Evolutionary conservation across 108 stramenopile species (phyloP), one percentile per base, ranked within the genome.

Genomic region (Nitzschia sp.): DNA sequence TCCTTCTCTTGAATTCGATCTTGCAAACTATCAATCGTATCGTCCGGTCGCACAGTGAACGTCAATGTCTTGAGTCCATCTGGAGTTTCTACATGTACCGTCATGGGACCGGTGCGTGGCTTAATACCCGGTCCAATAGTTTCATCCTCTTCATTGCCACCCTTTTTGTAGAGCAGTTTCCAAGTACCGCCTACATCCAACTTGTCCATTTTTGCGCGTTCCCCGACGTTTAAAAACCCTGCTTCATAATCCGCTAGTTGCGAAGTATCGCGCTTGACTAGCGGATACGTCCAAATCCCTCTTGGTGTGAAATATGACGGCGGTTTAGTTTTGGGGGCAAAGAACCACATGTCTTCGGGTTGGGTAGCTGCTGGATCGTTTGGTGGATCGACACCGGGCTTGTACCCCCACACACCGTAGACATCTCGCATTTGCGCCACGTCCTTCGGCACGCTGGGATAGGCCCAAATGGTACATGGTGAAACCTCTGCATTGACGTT

Each of bases 151-250:
- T 38, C 56, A 18, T 13, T 28, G 6, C 72, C 72, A 27, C 35
- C 54, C 26, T 68, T 68, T 24, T 53, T 68, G 60, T 75, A 75
- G 23, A 75, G 58, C 1, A 75, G 51, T 29, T 63, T 68, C 74
- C 74, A 75, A 6, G 54, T 34, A 21, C 74, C 74, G 4, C 35
- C 66, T 0, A 75, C 67, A 47, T 68, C 74, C 19, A 66, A 47
- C 11, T 66, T 57, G 11, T 75, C 47, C 25, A 42, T 63, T 31
- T 55, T 55, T n/a, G 48, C 60, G 1, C 57, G 53, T 5, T 54
- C 4, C 11, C 74, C 74, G 5, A 75, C 51, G 3, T 54, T 30
- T 2, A 75, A 32, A 33, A 75, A 75, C 21, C 57, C 66, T 0
- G 59, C 48, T 33, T 68, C 59, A 31, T 55, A 18, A n/a, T 53